phyloP scores from a whole-genome alignment of 768 basidiomycete genomes.

The Termitomyces sp. region DNA sequence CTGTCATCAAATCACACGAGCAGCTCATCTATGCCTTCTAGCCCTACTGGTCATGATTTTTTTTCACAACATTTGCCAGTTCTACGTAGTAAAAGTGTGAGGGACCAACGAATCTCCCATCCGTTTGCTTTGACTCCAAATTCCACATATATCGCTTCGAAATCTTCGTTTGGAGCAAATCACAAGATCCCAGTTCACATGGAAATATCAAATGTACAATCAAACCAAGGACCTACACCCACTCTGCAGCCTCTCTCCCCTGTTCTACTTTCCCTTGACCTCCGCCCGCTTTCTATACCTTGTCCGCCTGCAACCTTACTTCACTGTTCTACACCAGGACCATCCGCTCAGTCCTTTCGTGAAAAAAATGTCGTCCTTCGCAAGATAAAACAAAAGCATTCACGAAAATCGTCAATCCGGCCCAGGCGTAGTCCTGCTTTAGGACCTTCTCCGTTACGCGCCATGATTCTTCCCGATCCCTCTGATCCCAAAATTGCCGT shows the following conservation, averaged over 20 bases:
- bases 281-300: slow-evolving; percentile 5
- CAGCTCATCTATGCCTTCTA: neutral
- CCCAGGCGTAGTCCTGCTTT: slow-evolving; percentile 31
- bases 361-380: neutral
- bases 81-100: neutral
- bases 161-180: neutral
- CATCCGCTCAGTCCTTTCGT: neutral
- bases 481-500: slow-evolving; percentile 15
- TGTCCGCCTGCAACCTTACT: neutral
- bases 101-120: slow-evolving; percentile 20
- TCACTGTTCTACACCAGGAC: neutral
- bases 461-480: slow-evolving; percentile 35
- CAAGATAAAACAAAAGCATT: slow-evolving; percentile 9
- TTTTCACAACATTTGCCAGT: neutral
- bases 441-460: slow-evolving; percentile 43
- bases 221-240: neutral
- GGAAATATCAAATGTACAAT: neutral
- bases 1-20: slow-evolving; percentile 11
- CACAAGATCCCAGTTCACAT: neutral
- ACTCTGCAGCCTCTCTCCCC: slow-evolving; percentile 5
- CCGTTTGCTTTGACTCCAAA: slow-evolving; percentile 22
- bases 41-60: neutral
- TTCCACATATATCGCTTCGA: neutral
- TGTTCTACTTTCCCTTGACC: slow-evolving; percentile 5
- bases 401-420: slow-evolving; percentile 18